Evolutionary conservation across 176 grass and related monocot species (phyloP).

Genomic region (Oryza nivara): DNA sequence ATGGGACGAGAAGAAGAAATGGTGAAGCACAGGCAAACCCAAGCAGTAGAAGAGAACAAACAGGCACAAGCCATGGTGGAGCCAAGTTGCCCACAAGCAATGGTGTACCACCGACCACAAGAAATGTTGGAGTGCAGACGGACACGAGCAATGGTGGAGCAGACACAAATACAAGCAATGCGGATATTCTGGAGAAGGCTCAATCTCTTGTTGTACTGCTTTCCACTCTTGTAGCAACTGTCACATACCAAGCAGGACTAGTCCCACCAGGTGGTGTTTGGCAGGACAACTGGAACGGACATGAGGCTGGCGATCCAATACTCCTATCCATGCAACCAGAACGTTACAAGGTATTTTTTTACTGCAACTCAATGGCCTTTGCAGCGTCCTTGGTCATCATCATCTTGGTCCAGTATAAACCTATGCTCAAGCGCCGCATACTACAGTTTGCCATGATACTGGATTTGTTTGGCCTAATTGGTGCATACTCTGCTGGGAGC

Average conservation of each 20-base stretch:
- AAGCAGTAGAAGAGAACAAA: too few species aligned
- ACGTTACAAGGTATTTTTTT: constrained; percentile 38
- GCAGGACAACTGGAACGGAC: neutral
- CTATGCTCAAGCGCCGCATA: neutral
- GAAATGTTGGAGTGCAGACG: too few species aligned
- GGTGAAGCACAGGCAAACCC: neutral
- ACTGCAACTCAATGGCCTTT: constrained; percentile 45
- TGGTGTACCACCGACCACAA: too few species aligned
- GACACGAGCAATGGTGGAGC: too few species aligned
- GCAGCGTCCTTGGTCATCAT: constrained; percentile 46
- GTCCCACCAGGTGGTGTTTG: constrained; percentile 41
- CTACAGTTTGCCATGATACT: constrained; percentile 33
- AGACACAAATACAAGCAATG: neutral
- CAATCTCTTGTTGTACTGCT: constrained; percentile 26
- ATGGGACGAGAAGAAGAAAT: too few species aligned
- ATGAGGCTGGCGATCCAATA: constrained; percentile 7
- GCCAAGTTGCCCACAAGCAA: too few species aligned
- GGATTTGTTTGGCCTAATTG: constrained; percentile 41
- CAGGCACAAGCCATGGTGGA: neutral
- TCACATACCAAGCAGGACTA: constrained; percentile 45
- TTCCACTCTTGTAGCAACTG: constrained; percentile 26
- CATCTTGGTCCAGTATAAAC: neutral
- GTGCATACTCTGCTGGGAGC: constrained; percentile 39
- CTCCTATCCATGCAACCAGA: neutral
- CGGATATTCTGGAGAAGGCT: neutral